Base-by-base conservation (phyloP, 176 grass and related monocot genomes). In the Cenchrus americanus region DNA sequence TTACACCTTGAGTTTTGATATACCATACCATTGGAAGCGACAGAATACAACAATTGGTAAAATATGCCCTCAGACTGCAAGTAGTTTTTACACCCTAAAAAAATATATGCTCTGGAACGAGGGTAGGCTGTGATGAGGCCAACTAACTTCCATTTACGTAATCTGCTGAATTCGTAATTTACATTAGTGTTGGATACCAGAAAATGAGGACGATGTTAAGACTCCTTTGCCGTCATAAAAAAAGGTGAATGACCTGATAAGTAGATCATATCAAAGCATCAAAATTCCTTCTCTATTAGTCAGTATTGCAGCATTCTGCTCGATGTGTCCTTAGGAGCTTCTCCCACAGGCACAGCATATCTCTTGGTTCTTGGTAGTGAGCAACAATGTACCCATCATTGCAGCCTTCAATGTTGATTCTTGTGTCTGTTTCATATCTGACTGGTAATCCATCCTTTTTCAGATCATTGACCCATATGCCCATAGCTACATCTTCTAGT, bases 401-500 rank as follows among this genome's bases (percentile, higher is more conserved):
- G 37, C 93, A 98, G 7, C 93, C 96, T 26, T 89, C 89, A 27
- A 2, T 83, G 61, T 85, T 34, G 68, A 98, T 93, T 84, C 91
- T 95, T 44, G 52, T 86, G 49, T 98, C 91, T 65, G 90, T 89
- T 86, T 87, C 73, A 66, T 98, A 98, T 67, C 89, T 92, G 30
- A 98, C 80, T 71, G 73, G 72, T 71, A 90, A 75, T 10, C 93
- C 93, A 58, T 52, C 27, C 34, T 89, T 95, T 63, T 89, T 92
- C 89, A 94, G 87, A 60, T 92, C 57, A 66, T 90, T 79, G 46
- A 98, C 60, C 96, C 96, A 98, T 84, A 95, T 98, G 22, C 93
- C 93, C 96, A 95, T 98, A 58, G 91, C 96, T 27, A 98, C 93
- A 90, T 98, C 96, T 85, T 95, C 96, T 88, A 98, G 85, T 85